Evolutionary conservation across 2,329 filamentous ascomycete genomes (phyloP).

Genomic region (Myriosclerotinia scirpicola): DNA sequence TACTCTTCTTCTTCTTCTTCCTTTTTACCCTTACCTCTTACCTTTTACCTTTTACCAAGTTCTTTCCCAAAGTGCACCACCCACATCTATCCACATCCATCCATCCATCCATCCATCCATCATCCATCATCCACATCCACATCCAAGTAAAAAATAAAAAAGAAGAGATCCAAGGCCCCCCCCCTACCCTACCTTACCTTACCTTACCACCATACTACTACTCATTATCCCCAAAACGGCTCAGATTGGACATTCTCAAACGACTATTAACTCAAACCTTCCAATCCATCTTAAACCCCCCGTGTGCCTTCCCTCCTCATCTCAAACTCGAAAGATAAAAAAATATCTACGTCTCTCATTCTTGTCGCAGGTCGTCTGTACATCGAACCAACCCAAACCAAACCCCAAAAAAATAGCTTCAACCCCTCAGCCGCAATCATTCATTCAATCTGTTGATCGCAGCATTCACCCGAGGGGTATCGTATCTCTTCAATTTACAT

Average conservation of each 20-base stretch:
- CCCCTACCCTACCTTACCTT: too few species aligned
- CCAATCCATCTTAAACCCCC: conserved; percentile 17
- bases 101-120: background rate
- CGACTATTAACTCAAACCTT: conserved; percentile 16
- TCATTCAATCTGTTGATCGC: background rate
- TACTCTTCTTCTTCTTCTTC: too few species aligned
- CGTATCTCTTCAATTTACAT: background rate
- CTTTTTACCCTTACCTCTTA: background rate
- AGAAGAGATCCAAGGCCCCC: conserved; percentile 14
- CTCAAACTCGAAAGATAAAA: conserved; percentile 17
- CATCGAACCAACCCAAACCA: background rate
- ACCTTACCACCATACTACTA: conserved; percentile 6
- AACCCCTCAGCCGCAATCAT: conserved; percentile 5
- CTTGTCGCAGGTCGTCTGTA: conserved; percentile 25
- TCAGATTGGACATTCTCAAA: conserved; percentile 22
- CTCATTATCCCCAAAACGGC: conserved; percentile 4
- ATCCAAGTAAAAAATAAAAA: background rate
- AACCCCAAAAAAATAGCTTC: background rate
- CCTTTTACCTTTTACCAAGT: too few species aligned
- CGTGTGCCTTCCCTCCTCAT: conserved; percentile 14
- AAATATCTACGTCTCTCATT: conserved; percentile 19
- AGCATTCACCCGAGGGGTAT: conserved; percentile 1
- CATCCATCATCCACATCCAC: background rate
- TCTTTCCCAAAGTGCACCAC: background rate
- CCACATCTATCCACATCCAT: background rate